These are phyloP conservation scores for Russula lepida DNA, from an alignment of 768 basidiomycete species.

Conservation along the genomic window DNA sequence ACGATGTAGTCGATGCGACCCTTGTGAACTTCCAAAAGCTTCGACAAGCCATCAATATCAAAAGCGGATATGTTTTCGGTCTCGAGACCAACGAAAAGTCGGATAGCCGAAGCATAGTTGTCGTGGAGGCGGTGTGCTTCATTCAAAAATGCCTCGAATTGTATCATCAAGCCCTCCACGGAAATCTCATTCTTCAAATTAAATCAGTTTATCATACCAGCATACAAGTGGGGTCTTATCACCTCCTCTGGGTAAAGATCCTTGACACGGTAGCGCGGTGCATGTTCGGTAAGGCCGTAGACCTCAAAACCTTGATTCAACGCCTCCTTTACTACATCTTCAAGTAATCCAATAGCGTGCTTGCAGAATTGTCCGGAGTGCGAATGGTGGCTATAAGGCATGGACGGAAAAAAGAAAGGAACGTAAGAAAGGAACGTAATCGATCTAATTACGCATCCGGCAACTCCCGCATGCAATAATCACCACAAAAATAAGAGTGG, in stretches of 20 bases:
- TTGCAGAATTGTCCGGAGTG: constrained; percentile 93
- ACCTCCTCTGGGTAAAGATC: constrained; percentile 98
- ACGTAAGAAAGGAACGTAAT: not conserved
- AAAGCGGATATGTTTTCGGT: constrained; percentile 75
- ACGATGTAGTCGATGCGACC: constrained; percentile 77
- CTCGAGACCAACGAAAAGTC: constrained; percentile 82
- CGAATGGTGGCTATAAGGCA: constrained; percentile 78
- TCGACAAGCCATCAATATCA: constrained; percentile 54
- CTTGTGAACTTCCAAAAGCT: constrained; percentile 40
- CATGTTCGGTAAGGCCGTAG: constrained; percentile 89
- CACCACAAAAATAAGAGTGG: no score
- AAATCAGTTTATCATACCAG: not conserved
- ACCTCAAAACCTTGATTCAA: constrained; percentile 68
- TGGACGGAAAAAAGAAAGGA: constrained; percentile 20
- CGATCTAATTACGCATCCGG: not conserved
- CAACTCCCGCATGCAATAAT: not conserved
- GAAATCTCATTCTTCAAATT: constrained; percentile 46
- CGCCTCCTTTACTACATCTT: constrained; percentile 76
- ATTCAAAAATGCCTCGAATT: constrained; percentile 65
- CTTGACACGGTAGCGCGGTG: constrained; percentile 69
- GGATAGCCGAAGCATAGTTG: constrained; percentile 54
- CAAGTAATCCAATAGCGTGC: constrained; percentile 74
- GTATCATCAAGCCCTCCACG: constrained; percentile 42
- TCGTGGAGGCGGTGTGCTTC: constrained; percentile 74
- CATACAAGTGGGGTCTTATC: constrained; percentile 21